Conservation (phyloP, 225 moss, liverwort and hornwort genomes). For the Straminergon stramineum region DNA sequence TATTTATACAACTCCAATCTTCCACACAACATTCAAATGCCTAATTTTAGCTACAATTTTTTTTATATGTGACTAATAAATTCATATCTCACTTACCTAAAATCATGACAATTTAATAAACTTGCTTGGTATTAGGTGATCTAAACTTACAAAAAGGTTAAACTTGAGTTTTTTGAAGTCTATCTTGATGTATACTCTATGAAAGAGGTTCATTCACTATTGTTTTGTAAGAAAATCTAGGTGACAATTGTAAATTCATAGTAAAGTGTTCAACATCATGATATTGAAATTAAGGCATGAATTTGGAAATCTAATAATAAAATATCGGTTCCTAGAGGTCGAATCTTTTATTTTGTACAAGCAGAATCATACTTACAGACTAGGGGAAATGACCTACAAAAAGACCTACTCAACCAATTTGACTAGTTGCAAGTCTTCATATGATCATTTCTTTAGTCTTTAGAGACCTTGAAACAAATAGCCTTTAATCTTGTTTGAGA, state of each 20-base stretch:
- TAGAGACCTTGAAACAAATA: not conserved
- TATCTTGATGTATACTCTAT: not conserved
- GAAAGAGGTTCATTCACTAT: not conserved
- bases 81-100: too few species aligned
- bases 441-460: not conserved
- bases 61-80: too few species aligned
- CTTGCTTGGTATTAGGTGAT: not conserved
- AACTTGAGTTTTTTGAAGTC: not conserved
- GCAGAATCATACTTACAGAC: accelerated
- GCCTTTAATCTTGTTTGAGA: not conserved
- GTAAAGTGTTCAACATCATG: not conserved
- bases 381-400: accelerated
- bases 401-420: not conserved
- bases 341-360: not conserved
- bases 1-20: not conserved
- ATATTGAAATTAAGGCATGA: not conserved
- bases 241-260: not conserved
- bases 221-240: not conserved
- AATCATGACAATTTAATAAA: too few species aligned
- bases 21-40: not conserved
- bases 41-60: not conserved
- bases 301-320: not conserved
- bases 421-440: accelerated
- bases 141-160: not conserved
- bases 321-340: not conserved